A percentile compares a stretch with the other conserved stretches of the same genome.
These are phyloP conservation scores for Leucoagaricus sp. DNA, from an alignment of 1,284 basidiomycete genomes.

Conservation along the genomic window DNA sequence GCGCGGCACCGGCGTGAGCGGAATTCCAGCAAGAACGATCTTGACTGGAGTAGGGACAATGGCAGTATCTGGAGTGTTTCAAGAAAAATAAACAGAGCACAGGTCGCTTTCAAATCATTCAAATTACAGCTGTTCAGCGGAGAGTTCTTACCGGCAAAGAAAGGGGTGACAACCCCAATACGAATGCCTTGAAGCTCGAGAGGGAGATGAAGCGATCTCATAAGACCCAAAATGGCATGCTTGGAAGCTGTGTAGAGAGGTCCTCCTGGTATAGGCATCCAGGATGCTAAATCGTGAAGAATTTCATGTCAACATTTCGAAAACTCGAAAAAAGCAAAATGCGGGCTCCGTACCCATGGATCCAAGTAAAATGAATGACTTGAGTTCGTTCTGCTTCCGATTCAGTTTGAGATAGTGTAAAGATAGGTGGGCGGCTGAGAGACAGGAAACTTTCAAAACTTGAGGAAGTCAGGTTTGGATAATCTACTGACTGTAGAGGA, in stretches of 20 bases:
- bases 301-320: slow-evolving; percentile 8
- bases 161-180: slow-evolving; percentile 52
- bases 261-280: slow-evolving; percentile 45
- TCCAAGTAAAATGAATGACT: slow-evolving; percentile 54
- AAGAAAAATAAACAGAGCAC: neutral
- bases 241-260: slow-evolving; percentile 53
- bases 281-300: slow-evolving; percentile 42
- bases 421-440: slow-evolving; percentile 48
- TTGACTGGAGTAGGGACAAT: slow-evolving; percentile 44
- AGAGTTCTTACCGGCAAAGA: slow-evolving; percentile 51
- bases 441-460: neutral
- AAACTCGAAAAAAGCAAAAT: slow-evolving; percentile 1
- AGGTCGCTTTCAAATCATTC: neutral
- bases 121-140: neutral
- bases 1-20: slow-evolving; percentile 47
- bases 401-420: slow-evolving; percentile 48
- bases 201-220: slow-evolving; percentile 46
- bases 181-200: slow-evolving; percentile 43
- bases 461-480: neutral
- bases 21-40: slow-evolving; percentile 51
- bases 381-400: slow-evolving; percentile 37
- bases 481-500: slow-evolving; percentile 47
- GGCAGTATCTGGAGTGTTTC: slow-evolving; percentile 40
- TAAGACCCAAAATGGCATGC: slow-evolving; percentile 54
- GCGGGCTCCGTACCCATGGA: slow-evolving; percentile 45